Evolutionary conservation across 164 flowering plant species (phyloP).

Genomic region (Santalum album): DNA sequence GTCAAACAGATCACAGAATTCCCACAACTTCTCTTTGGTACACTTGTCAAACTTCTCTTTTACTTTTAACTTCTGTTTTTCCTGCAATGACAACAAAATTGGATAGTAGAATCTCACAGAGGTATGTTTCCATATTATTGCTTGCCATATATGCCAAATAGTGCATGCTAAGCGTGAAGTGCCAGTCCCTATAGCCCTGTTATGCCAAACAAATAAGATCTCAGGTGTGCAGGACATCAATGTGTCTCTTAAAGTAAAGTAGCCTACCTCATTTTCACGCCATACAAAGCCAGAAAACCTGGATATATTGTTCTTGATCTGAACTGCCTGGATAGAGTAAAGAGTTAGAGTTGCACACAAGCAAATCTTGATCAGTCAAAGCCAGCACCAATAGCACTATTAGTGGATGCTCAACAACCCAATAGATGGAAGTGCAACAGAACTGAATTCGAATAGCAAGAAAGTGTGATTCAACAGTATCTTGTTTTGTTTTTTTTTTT

Average conservation of each 20-base stretch:
- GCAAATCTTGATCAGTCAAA: background rate
- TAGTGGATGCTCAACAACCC: too few species aligned
- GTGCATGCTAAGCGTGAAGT: too few species aligned
- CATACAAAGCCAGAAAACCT: conserved; percentile 93
- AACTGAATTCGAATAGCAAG: too few species aligned
- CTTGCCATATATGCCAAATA: too few species aligned
- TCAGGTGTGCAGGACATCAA: too few species aligned
- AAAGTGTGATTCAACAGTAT: too few species aligned
- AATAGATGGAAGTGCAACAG: too few species aligned
- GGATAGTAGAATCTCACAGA: background rate
- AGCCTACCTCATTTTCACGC: conserved; percentile 75
- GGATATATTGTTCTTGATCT: conserved; percentile 59
- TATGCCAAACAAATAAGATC: too few species aligned
- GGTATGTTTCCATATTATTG: background rate
- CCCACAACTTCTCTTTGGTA: conserved; percentile 65
- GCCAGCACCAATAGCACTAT: background rate
- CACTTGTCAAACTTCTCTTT: conserved; percentile 79
- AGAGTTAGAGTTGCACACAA: conserved; percentile 1
- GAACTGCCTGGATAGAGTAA: conserved; percentile 50
- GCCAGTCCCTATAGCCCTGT: too few species aligned
- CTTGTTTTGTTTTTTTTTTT: too few species aligned
- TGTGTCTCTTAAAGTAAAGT: too few species aligned
- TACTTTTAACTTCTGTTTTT: conserved; percentile 58
- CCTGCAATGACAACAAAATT: conserved; percentile 37
- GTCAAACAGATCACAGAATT: conserved; percentile 81